Evolutionary conservation across 2,329 filamentous ascomycete genomes (phyloP), one percentile per base, ranked within the genome.

Genomic region (Hypoxylon sp.): DNA sequence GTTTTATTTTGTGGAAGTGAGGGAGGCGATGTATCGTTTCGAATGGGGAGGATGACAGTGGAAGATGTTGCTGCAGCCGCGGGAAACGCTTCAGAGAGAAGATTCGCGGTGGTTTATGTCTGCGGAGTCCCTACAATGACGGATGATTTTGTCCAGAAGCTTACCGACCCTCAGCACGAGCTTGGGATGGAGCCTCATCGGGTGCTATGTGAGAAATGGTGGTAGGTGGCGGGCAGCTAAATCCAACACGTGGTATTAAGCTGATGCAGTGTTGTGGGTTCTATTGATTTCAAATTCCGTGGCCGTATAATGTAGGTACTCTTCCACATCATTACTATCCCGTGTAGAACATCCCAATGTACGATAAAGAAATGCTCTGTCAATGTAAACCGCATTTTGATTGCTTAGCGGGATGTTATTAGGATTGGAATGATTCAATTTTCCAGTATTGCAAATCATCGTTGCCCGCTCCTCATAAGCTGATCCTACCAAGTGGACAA

Each of bases 61-160:
- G 70, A 74, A 0, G 85, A 88, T 70, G 68, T 88, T 3, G 72
- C 75, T 5, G 75, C 75, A 0, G 83, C 81, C 0, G 63, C 87
- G 0, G 78, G 79, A 1, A 74, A 76, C 6, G 76, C 78, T 1
- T 71, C 74, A 3, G 77, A 81, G 24, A 81, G 78, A 54, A 70
- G 76, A 0, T 78, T 80, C 1, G 83, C 84, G 0, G 81, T 90
- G 3, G 87, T 88, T 11, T 93, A 92, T 76, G 80, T 93, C 0
- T 93, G 91, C 74, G 91, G 91, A 0, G 86, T 90, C 13, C 89
- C 89, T 10, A 72, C 73, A 2, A 93, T 93, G 91, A 92, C 90
- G 1, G 91, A 93, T 76, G 83, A 86, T 54, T 84, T 92, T 71
- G 87, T 91, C 0, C 78, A 81, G 19, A 79, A 84, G 19, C 73